These are phyloP conservation scores for Linnemannia hyalina DNA, from an alignment of 192 early-diverging fungal species.

Conservation along the genomic window DNA sequence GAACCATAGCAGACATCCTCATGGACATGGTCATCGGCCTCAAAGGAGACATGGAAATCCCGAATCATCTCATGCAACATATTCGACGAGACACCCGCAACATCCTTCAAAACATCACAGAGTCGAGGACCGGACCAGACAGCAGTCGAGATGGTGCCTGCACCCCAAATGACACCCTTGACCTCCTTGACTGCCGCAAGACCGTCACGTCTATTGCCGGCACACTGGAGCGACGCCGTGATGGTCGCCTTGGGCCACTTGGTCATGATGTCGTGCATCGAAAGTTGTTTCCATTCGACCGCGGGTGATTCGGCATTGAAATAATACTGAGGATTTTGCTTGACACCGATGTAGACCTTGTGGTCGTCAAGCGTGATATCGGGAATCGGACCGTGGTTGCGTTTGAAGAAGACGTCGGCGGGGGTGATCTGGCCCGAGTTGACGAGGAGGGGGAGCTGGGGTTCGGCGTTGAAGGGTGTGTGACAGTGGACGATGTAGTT, in stretches of 20 bases:
- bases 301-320: neutral
- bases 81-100: conserved; percentile 63
- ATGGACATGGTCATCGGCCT: conserved; percentile 71
- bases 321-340: conserved; percentile 1
- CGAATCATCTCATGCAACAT: conserved; percentile 53
- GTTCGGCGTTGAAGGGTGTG: conserved; percentile 90
- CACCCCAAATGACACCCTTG: conserved; percentile 82
- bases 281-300: conserved; percentile 8
- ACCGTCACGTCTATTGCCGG: conserved; percentile 83
- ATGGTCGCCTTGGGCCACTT: conserved; percentile 30
- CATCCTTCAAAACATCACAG: conserved; percentile 72
- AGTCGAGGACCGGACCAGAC: conserved; percentile 82
- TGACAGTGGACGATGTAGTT: conserved; percentile 72
- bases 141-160: conserved; percentile 81
- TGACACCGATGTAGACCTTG: conserved; percentile 68
- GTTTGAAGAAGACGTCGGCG: conserved; percentile 81
- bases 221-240: conserved; percentile 62
- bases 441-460: conserved; percentile 68
- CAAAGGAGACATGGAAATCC: conserved; percentile 69
- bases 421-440: conserved; percentile 79
- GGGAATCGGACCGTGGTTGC: conserved; percentile 93
- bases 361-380: conserved; percentile 69
- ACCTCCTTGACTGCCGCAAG: conserved; percentile 78
- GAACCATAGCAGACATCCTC: conserved; percentile 78
- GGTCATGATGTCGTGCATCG: conserved; percentile 29